Percentiles rank a stretch among this genome's conserved stretches.
Evolutionary conservation across 495 filamentous ascomycete species (phyloP).

Genomic region (Talaromyces thailandensis): DNA sequence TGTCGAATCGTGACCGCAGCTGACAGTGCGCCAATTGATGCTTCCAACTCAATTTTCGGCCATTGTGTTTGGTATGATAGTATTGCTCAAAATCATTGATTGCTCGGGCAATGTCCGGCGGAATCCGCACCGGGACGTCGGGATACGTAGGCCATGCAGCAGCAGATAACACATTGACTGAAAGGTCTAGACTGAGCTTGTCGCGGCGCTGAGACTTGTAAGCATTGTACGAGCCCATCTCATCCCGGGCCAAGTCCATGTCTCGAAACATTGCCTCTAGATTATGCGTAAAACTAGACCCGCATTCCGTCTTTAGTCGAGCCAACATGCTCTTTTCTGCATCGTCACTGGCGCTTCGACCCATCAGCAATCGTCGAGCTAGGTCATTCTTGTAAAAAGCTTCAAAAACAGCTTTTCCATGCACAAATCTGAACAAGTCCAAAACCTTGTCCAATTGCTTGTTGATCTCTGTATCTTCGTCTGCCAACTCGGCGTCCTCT

Average conservation of each 20-base stretch:
- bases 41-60: constrained; percentile 82
- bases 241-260: constrained; percentile 79
- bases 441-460: constrained; percentile 83
- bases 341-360: constrained; percentile 83
- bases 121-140: constrained; percentile 67
- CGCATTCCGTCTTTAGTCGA: constrained; percentile 85
- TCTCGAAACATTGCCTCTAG: constrained; percentile 99
- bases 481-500: constrained; percentile 50
- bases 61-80: constrained; percentile 80
- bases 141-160: constrained; percentile 90
- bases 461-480: constrained; percentile 85
- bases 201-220: constrained; percentile 38
- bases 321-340: constrained; percentile 92
- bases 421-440: constrained; percentile 91
- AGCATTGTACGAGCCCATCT: constrained; percentile 68
- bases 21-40: constrained; percentile 84
- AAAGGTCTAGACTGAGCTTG: constrained; percentile 60
- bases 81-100: constrained; percentile 67
- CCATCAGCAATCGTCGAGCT: constrained; percentile 79
- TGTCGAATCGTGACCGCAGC: constrained; percentile 66
- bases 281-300: constrained; percentile 88
- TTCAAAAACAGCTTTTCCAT: constrained; percentile 96
- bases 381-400: constrained; percentile 98
- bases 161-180: constrained; percentile 76
- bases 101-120: constrained; percentile 56